Conservation (phyloP, 148 eudicot genomes). For the Nyssa sinensis region DNA sequence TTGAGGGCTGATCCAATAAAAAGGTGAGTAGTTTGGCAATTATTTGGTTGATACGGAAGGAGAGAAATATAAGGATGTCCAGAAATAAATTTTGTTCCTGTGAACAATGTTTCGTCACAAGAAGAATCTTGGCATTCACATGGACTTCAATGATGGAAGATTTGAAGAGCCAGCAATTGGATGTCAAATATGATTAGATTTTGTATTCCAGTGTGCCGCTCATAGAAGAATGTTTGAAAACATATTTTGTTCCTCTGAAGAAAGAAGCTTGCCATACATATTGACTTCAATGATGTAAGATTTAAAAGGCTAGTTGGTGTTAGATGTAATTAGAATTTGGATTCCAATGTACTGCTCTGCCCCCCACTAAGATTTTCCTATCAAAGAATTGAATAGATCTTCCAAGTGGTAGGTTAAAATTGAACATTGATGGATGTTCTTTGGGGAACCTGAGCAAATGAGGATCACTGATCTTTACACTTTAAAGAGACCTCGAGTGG, state of each 20-base stretch:
- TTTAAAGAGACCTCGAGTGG: not conserved
- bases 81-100: not conserved
- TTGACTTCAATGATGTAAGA: no score
- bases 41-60: not conserved
- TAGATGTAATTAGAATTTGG: no score
- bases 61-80: not conserved
- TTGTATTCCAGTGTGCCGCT: constrained; percentile 1
- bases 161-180: not conserved
- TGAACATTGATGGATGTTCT: not conserved
- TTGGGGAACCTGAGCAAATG: not conserved
- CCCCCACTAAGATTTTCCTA: not conserved
- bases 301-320: no score
- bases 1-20: not conserved
- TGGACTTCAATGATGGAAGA: not conserved
- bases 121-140: no score
- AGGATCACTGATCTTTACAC: not conserved
- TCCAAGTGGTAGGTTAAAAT: not conserved
- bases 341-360: no score
- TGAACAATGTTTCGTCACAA: not conserved
- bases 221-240: no score
- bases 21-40: no score
- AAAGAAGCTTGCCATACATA: no score
- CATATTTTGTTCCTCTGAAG: no score
- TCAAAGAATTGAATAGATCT: no score
- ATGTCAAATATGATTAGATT: not conserved